Evolutionary conservation across 228 moss, liverwort and hornwort genomes (phyloP).

Genomic region (Sphagnum fallax): DNA sequence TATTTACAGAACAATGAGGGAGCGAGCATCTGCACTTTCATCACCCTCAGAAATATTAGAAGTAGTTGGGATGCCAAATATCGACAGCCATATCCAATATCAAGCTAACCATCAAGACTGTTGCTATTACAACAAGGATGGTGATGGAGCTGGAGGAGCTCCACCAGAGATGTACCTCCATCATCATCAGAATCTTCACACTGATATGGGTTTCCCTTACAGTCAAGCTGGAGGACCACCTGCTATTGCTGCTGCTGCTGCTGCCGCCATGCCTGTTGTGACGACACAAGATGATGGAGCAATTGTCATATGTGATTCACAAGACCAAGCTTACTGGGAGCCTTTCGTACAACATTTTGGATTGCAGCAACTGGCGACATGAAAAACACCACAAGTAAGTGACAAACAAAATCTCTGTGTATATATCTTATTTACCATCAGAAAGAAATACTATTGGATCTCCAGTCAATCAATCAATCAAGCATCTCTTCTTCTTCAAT

Average conservation of each 20-base stretch:
- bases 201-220: constrained; percentile 21
- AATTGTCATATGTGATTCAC: constrained; percentile 11
- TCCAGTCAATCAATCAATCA: no score
- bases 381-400: neutral
- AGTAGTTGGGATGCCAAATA: constrained; percentile 10
- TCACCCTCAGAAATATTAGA: constrained; percentile 9
- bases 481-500: no score
- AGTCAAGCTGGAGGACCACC: constrained; percentile 6
- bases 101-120: constrained; percentile 12
- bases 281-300: constrained; percentile 9
- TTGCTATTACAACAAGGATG: constrained; percentile 18
- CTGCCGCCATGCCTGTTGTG: constrained; percentile 12
- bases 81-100: constrained; percentile 8
- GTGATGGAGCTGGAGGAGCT: neutral
- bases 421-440: no score
- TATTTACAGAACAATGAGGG: constrained; percentile 83
- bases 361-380: constrained; percentile 31
- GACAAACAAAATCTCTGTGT: no score
- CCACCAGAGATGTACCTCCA: constrained; percentile 11
- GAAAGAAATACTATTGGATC: no score
- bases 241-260: constrained; percentile 1
- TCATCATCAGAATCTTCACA: constrained; percentile 13
- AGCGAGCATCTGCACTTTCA: constrained; percentile 32
- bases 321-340: constrained; percentile 34
- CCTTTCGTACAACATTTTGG: constrained; percentile 26